phyloP scores from a whole-genome alignment of 495 filamentous ascomycete species.

The Xylaria longipes region DNA sequence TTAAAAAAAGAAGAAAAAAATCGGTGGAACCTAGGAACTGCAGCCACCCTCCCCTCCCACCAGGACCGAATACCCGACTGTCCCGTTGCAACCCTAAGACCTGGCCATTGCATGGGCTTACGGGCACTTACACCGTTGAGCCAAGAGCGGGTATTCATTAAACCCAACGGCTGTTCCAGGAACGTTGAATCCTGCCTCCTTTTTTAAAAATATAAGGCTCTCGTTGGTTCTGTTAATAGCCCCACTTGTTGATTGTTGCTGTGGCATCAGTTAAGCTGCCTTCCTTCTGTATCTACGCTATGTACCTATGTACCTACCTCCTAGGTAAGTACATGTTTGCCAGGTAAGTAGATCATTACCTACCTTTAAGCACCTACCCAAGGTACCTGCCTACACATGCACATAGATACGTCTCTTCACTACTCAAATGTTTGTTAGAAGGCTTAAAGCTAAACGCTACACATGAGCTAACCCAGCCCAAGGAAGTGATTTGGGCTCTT shows the following conservation, averaged over 20 bases:
- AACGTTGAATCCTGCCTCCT: neutral
- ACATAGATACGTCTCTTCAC: no score
- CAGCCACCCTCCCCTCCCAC: neutral
- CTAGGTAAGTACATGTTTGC: no score
- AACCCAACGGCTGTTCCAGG: neutral
- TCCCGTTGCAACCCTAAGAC: slow-evolving; percentile 1
- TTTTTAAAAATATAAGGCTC: neutral
- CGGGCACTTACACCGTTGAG: neutral
- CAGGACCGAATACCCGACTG: neutral
- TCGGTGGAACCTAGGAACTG: neutral
- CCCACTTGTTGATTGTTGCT: neutral
- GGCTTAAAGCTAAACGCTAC: no score
- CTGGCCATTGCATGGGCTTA: neutral
- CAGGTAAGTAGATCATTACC: no score
- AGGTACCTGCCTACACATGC: no score
- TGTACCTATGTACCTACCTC: neutral
- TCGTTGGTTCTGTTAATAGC: neutral
- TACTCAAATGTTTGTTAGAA: no score
- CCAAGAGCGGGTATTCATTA: neutral
- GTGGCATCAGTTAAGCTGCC: neutral
- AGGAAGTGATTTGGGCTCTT: no score
- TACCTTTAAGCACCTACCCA: no score
- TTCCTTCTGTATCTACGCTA: neutral
- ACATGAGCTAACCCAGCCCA: no score
- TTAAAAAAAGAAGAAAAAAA: neutral